Conservation (phyloP, 2,329 filamentous ascomycete species). For the Diplodia mutila region DNA sequence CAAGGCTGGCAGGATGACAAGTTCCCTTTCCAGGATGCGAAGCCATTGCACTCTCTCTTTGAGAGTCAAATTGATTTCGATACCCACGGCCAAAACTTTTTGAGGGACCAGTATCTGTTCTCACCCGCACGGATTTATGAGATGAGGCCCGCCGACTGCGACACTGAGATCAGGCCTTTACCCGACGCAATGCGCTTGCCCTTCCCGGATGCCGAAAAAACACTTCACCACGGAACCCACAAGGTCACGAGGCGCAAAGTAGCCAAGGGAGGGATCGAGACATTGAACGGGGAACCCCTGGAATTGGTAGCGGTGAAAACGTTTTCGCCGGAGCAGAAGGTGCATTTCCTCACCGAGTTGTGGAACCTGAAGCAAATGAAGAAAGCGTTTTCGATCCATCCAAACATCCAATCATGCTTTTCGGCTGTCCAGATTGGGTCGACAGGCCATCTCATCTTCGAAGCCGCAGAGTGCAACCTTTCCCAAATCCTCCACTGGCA, state of each 20-base stretch:
- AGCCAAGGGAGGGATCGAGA: not conserved
- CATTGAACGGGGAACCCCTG: not conserved
- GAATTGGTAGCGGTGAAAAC: not conserved
- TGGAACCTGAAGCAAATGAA: not conserved
- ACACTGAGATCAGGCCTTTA: not conserved
- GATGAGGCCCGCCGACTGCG: not conserved
- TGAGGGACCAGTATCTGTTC: not conserved
- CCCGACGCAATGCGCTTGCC: not conserved
- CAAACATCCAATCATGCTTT: conserved; percentile 4
- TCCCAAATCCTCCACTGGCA: conserved; percentile 10
- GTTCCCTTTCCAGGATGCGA: not conserved
- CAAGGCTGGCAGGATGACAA: not conserved
- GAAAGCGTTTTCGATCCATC: not conserved
- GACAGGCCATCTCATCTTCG: conserved; percentile 4
- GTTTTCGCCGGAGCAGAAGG: not conserved
- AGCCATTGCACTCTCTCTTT: not conserved
- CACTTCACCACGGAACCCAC: not conserved
- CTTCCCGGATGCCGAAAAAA: not conserved
- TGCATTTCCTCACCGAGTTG: not conserved
- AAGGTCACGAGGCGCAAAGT: not conserved
- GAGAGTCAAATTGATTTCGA: conserved; percentile 1
- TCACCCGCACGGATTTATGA: not conserved
- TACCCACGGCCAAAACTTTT: not conserved
- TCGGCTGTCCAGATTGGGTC: conserved; percentile 1
- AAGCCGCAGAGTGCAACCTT: conserved; percentile 7